Base-by-base conservation (phyloP, 2,329 filamentous ascomycete genomes). In the Golovinomyces cichoracearum region DNA sequence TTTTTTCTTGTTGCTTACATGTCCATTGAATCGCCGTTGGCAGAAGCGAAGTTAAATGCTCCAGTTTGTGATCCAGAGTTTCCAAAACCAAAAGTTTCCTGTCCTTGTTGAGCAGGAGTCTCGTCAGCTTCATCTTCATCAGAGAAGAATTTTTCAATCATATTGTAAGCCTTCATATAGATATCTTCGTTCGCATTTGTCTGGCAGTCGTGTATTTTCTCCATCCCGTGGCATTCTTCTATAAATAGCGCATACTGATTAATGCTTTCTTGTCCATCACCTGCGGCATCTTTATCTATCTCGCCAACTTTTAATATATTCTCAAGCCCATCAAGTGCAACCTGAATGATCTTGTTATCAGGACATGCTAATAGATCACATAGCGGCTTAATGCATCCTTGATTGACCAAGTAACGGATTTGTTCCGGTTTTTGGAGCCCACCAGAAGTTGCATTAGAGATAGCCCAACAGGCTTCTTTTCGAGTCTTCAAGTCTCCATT, bases 141-240 rank as follows among this genome's bases (percentile, higher is more conserved):
- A 0, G 86, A 94, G 70, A 98, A 98, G 74, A 98, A 98, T 71
- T 94, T 94, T 73, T 98, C 90, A 57, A 98, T 98, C 66, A 98
- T 98, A 74, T 93, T 95, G 74, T 95, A 98, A 0, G 90, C 90
- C 77, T 98, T 98, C 88, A 98, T 95, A 73, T 98, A 98, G 58
- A 98, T 98, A 68, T 98, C 90, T 68, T 98, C 90, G 68, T 98
- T 98, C 70, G 88, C 88, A 61, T 98, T 98, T 71, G 92, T 94
- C 72, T 98, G 90, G 75, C 90, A 95, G 59, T 95, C 88, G 68
- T 98, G 90, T 58, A 98, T 95, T 79, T 95, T 95, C 71, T 95
- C 90, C 90, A 98, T 98, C 56, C 90, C 90, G 61, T 85, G 84
- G 57, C 86, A 93, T 67, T 98, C 90, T 68, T 98, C 90, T 57